Evolutionary conservation across 2,329 filamentous ascomycete species (phyloP), one percentile per base, ranked within the genome.

Genomic region (Chrysoporthe austroafricana): DNA sequence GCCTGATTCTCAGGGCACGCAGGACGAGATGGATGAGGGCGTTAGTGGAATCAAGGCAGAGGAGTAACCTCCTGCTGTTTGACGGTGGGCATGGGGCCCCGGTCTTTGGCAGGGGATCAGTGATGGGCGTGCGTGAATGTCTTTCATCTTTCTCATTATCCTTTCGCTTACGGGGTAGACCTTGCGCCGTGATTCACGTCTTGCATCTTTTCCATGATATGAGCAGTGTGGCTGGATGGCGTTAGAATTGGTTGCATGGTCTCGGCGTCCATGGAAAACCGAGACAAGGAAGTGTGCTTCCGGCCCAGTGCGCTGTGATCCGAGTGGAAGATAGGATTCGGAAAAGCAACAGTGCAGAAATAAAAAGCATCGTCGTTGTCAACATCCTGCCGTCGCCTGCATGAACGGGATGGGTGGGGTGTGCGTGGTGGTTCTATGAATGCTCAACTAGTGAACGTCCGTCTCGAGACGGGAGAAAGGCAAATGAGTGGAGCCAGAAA

Each of bases 31-130:
- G 39, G 32, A 26, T 9, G 32, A 58, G 48, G 14, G 18, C 18
- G 64, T 11, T 18, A 21, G 50, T 18, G 43, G 36, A 18, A 21
- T 34, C 60, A 59, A 59, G 43, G 5, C 57, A 13, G 64, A 60
- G 21, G 42, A 39, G 58, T 39, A n/a, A n/a, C 18, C 14, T 42
- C 21, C 8, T 4, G 43, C 18, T 4, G 36, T 48, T 21, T 21
- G 44, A 61, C 4, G 26, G 11, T 36, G 50, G 21, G 50, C 6
- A 54, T 54, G 50, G 50, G 6, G n/a, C 32, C 8, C 13, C 26
- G 1, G 14, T 7, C 11, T 32, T 57, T 18, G 36, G 26, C 18
- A 18, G 18, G 52, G 6, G 52, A 39, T 57, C 54, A n/a, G 8
- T 2, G 21, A n/a, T 34, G 34, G 8, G 32, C 57, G 43, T 60